phyloP scores from a whole-genome alignment of 2,329 filamentous ascomycete genomes.

The Cadophora sp. region DNA sequence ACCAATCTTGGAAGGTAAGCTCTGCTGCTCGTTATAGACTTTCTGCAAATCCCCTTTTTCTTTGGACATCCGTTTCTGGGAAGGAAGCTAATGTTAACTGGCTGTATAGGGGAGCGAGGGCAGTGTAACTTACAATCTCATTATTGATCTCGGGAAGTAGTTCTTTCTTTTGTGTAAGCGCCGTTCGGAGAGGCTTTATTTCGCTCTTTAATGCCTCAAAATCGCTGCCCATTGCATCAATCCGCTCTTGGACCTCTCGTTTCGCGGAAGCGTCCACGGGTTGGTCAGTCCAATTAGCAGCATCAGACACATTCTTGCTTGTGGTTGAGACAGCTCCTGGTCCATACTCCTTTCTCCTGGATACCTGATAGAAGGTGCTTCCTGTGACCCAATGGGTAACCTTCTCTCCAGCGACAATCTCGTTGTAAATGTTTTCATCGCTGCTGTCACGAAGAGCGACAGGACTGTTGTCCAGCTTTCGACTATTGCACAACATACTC shows the following conservation, averaged over 20 bases:
- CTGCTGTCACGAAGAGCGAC: constrained; percentile 68
- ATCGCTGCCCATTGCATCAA: constrained; percentile 45
- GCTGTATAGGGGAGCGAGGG: background rate
- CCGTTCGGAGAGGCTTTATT: constrained; percentile 26
- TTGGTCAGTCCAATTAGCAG: constrained; percentile 77
- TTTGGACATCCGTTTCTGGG: constrained; percentile 56
- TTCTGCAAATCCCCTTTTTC: constrained; percentile 74
- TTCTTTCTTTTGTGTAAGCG: constrained; percentile 48
- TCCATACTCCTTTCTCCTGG: constrained; percentile 81
- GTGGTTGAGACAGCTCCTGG: constrained; percentile 73
- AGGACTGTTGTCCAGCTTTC: constrained; percentile 71
- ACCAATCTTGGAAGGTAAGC: constrained; percentile 76
- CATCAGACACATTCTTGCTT: constrained; percentile 65
- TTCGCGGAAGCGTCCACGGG: constrained; percentile 74
- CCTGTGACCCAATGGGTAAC: constrained; percentile 76
- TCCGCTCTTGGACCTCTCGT: constrained; percentile 61
- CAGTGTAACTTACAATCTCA: constrained; percentile 50
- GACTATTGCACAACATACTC: constrained; percentile 84
- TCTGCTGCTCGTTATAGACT: constrained; percentile 67
- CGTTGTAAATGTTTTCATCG: constrained; percentile 68
- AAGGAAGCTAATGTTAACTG: background rate
- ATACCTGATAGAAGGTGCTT: constrained; percentile 67
- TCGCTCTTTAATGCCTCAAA: constrained; percentile 39
- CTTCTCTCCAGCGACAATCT: constrained; percentile 59
- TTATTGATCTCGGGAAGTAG: constrained; percentile 37